Conservation (phyloP, 202 grass and related monocot genomes). For the Sporobolus alterniflorus region DNA sequence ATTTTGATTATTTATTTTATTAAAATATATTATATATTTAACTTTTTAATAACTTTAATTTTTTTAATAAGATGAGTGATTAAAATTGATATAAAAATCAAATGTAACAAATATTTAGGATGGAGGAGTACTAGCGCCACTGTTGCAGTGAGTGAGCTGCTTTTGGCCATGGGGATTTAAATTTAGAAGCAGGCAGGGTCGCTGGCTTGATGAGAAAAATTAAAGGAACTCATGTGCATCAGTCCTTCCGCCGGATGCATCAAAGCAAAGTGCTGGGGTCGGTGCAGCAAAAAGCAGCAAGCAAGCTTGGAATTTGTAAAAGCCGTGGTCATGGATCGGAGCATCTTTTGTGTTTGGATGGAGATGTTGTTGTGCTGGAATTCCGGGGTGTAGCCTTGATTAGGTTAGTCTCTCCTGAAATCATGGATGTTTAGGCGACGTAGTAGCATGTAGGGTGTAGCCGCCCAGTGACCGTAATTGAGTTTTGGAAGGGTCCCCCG, state of each 20-base stretch:
- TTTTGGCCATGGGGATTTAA: conserved; percentile 31
- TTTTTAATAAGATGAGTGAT: too few species aligned
- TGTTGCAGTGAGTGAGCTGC: too few species aligned
- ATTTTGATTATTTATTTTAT: too few species aligned
- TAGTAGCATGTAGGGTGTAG: background rate
- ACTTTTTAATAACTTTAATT: too few species aligned
- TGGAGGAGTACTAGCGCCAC: too few species aligned
- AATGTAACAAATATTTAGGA: too few species aligned
- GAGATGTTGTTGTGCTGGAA: conserved; percentile 36
- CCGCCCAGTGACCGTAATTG: background rate
- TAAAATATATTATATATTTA: too few species aligned
- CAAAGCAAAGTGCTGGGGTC: too few species aligned
- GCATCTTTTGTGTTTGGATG: background rate
- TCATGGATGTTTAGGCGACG: conserved; percentile 12
- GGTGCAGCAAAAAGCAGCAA: conserved; percentile 25
- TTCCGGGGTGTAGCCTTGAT: background rate
- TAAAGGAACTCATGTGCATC: too few species aligned
- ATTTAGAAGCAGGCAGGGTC: background rate
- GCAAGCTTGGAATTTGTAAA: conserved; percentile 27
- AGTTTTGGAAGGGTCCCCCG: conserved; percentile 27
- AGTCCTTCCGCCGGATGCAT: too few species aligned
- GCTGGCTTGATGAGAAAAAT: conserved; percentile 4
- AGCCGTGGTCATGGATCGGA: conserved; percentile 8
- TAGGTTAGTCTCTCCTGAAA: conserved; percentile 42
- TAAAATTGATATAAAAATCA: too few species aligned